These are phyloP conservation scores for Bimuria novae-zelandiae DNA, from an alignment of 2,329 filamentous ascomycete species.

Conservation along the genomic window DNA sequence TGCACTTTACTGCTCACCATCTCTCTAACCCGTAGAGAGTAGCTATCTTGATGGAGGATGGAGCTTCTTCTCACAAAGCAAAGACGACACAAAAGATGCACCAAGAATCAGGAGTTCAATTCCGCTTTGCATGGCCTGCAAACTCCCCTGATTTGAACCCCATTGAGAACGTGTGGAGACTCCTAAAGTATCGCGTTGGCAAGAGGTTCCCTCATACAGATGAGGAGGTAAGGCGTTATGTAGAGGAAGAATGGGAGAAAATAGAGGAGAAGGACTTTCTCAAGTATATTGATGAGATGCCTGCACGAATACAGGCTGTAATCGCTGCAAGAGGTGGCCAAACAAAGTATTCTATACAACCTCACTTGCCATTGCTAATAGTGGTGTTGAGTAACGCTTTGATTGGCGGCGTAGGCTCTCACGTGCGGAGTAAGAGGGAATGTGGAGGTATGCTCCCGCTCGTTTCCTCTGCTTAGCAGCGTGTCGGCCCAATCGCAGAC, in stretches of 20 bases:
- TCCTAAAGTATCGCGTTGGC: conserved; percentile 7
- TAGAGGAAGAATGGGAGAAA: conserved; percentile 10
- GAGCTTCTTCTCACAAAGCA: conserved; percentile 15
- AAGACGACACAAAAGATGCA: conserved; percentile 13
- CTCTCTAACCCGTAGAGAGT: conserved; percentile 1
- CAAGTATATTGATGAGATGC: neutral
- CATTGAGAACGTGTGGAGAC: too few species aligned
- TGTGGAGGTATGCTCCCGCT: too few species aligned
- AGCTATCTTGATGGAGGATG: conserved; percentile 16
- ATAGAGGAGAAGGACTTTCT: neutral
- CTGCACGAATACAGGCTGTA: neutral
- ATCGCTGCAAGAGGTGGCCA: neutral
- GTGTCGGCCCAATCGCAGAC: too few species aligned
- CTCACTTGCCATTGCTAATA: too few species aligned
- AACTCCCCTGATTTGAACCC: conserved; percentile 13
- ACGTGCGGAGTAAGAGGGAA: too few species aligned
- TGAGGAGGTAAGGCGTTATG: conserved; percentile 2
- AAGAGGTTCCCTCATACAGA: conserved; percentile 6
- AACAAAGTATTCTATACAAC: neutral
- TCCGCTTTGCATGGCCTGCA: conserved; percentile 7
- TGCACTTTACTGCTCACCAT: conserved; percentile 1
- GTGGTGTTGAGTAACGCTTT: too few species aligned
- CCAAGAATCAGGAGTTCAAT: too few species aligned
- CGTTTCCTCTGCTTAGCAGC: too few species aligned
- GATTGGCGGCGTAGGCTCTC: too few species aligned